Base-by-base conservation (phyloP, 2,329 filamentous ascomycete genomes). In the Ophiocordyceps robertsii region DNA sequence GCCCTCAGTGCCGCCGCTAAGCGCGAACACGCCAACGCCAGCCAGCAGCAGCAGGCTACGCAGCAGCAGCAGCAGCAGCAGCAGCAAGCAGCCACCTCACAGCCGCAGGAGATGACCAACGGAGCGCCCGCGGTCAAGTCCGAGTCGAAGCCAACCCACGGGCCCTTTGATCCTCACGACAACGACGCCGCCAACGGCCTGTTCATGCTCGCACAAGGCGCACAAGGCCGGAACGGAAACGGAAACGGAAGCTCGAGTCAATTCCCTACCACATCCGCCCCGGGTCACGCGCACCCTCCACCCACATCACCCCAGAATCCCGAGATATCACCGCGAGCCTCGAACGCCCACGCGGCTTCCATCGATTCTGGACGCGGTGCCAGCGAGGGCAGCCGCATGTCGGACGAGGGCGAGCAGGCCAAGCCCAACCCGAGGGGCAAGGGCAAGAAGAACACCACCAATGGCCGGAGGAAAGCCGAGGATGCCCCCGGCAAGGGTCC, bases 101-200 rank as follows among this genome's bases (percentile, higher is more conserved):
- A 81, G 56, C 69, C 76, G 42, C 67, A 75, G 55, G 74, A 75
- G 6, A 56, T 62, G 49, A 47, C 64, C 38, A 69, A 69, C 59
- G 65, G 55, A 39, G 46, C 51, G 24, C 47, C 58, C 8, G 51
- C 53, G 6, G 53, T 64, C 14, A 75, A 78, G 60, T 40, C 65
- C 7, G 69, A 75, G 51, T 44, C 62, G 13, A 77, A 71, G 53
- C 64, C 72, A 11, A 57, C 68, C 1, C 62, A 73, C 0, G 82
- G 85, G 42, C 75, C 81, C 5, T 93, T 88, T 56, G 83, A 89
- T 45, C 84, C 88, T 36, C 87, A 94, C 62, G 90, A 95, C 42
- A 94, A 90, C 53, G 90, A 95, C 65, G 92, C 90, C 37, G 92
- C 90, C 41, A 96, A 95, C 58, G 89, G 92, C 29, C 71, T 98